Conservation (phyloP, 768 basidiomycete genomes). For the Panaeolus papilionaceus region DNA sequence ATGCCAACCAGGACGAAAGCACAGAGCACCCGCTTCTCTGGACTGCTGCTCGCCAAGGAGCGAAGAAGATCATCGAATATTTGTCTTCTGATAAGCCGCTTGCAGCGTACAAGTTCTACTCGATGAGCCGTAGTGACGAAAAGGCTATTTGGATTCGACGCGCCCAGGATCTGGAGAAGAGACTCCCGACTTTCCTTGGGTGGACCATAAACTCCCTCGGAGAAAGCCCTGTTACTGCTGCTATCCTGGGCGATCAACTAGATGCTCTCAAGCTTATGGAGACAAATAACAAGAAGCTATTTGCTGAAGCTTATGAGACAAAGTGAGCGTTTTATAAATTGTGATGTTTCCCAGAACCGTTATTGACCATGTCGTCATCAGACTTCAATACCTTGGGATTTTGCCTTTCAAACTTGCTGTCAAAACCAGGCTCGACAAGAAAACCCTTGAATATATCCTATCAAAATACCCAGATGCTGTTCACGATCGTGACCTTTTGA, state of each 20-base stretch:
- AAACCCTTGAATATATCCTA: slow-evolving; percentile 57
- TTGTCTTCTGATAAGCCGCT: slow-evolving; percentile 52
- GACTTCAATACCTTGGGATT: slow-evolving; percentile 52
- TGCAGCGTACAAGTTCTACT: slow-evolving; percentile 58
- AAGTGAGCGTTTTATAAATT: slow-evolving; percentile 37
- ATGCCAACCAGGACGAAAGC: slow-evolving; percentile 31
- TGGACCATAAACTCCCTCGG: slow-evolving; percentile 53
- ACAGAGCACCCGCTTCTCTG: slow-evolving; percentile 43
- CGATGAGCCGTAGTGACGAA: slow-evolving; percentile 46
- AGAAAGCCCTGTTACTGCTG: slow-evolving; percentile 58
- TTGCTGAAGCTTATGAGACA: slow-evolving; percentile 47
- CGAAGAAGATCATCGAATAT: slow-evolving; percentile 50
- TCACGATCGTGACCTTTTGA: slow-evolving; percentile 42
- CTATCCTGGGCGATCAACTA: slow-evolving; percentile 42
- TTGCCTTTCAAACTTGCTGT: slow-evolving; percentile 54
- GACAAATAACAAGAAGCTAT: slow-evolving; percentile 45
- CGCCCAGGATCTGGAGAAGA: slow-evolving; percentile 40
- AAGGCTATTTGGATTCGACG: slow-evolving; percentile 41
- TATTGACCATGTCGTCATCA: slow-evolving; percentile 27
- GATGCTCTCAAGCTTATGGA: slow-evolving; percentile 53
- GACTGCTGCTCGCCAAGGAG: slow-evolving; percentile 43
- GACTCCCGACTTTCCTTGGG: slow-evolving; percentile 56
- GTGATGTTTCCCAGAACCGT: neutral
- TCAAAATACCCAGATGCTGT: slow-evolving; percentile 49
- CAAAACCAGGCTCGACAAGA: slow-evolving; percentile 29